These are phyloP conservation scores for Aspergillus terreus DNA, from an alignment of 2,329 filamentous ascomycete genomes.

Conservation along the genomic window DNA sequence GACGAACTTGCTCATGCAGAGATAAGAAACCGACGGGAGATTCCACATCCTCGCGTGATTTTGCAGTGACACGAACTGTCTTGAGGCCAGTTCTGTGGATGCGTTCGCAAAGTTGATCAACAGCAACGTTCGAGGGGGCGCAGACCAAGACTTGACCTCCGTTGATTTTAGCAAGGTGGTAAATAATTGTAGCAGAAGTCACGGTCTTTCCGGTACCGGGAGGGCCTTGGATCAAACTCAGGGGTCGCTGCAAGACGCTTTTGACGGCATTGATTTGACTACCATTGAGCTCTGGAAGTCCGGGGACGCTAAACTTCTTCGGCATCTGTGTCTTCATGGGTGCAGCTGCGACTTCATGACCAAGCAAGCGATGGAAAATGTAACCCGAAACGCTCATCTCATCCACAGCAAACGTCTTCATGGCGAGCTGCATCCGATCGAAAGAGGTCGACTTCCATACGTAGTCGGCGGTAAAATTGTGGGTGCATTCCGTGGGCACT, in stretches of 20 bases:
- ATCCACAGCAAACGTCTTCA: slow-evolving; percentile 98
- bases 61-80: slow-evolving; percentile 95
- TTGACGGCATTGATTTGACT: slow-evolving; percentile 97
- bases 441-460: slow-evolving; percentile 99
- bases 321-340: slow-evolving; percentile 95
- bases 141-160: slow-evolving; percentile 93
- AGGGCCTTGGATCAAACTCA: slow-evolving; percentile 94
- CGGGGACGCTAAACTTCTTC: slow-evolving; percentile 94
- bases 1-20: slow-evolving; percentile 92
- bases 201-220: slow-evolving; percentile 98
- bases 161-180: slow-evolving; percentile 92
- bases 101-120: slow-evolving; percentile 96
- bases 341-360: slow-evolving; percentile 88
- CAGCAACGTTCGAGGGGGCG: slow-evolving; percentile 95
- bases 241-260: slow-evolving; percentile 85
- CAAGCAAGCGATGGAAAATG: slow-evolving; percentile 94
- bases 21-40: slow-evolving; percentile 96
- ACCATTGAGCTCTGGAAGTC: slow-evolving; percentile 87
- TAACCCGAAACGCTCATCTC: slow-evolving; percentile 98
- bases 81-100: slow-evolving; percentile 93
- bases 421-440: slow-evolving; percentile 97
- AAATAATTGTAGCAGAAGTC: slow-evolving; percentile 97
- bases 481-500: slow-evolving; percentile 90
- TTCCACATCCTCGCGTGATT: slow-evolving; percentile 97
- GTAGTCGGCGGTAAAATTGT: slow-evolving; percentile 98